Conservation (phyloP, 306 rosid genomes). For the Vigna nakashimae region DNA sequence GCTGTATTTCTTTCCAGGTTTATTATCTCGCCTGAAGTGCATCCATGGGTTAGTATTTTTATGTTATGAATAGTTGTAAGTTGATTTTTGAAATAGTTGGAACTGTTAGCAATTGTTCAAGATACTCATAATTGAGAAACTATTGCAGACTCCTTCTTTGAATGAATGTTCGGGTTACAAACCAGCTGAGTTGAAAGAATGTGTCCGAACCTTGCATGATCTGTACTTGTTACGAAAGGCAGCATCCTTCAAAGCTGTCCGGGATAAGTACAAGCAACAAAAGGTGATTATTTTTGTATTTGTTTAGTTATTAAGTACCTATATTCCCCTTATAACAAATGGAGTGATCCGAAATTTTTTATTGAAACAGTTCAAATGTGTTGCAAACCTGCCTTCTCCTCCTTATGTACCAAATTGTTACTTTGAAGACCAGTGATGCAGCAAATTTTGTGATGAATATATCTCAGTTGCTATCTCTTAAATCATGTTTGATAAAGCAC, state of each 20-base stretch:
- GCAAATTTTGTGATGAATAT: background rate
- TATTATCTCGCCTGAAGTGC: conserved; percentile 54
- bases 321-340: background rate
- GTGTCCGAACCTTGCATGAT: conserved; percentile 66
- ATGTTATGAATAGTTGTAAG: background rate
- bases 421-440: conserved; percentile 44
- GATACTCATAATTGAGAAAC: background rate
- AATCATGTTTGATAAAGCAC: background rate
- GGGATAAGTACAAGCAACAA: conserved; percentile 76
- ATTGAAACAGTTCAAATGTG: conserved; percentile 69
- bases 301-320: background rate
- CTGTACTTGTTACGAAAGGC: conserved; percentile 74
- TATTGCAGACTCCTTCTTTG: conserved; percentile 55
- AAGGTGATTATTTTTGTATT: conserved; percentile 52
- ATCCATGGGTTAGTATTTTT: conserved; percentile 76
- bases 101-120: background rate
- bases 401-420: conserved; percentile 62
- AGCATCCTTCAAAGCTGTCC: conserved; percentile 58
- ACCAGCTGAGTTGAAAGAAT: conserved; percentile 62
- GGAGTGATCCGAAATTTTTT: background rate
- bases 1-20: conserved; percentile 71
- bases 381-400: conserved; percentile 69
- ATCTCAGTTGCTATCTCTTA: background rate
- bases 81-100: background rate
- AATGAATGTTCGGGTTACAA: conserved; percentile 57